Evolutionary conservation across 1,284 basidiomycete genomes (phyloP).

Genomic region (Moniliophthora roreri): DNA sequence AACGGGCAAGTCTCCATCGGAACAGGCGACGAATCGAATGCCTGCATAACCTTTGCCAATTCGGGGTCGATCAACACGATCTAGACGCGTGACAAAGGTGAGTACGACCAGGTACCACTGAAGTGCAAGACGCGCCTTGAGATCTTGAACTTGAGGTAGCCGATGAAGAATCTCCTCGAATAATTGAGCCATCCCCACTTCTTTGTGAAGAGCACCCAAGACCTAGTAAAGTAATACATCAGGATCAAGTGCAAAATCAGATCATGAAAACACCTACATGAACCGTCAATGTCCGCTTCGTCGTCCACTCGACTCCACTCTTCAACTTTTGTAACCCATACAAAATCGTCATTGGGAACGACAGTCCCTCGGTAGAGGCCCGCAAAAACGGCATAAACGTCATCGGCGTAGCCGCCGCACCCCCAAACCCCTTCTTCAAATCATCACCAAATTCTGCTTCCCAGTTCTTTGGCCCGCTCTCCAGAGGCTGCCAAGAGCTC

Average conservation of each 20-base stretch:
- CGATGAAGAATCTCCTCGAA: slow-evolving; percentile 40
- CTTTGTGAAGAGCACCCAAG: slow-evolving; percentile 28
- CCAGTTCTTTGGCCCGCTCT: slow-evolving; percentile 16
- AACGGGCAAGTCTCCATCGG: slow-evolving; percentile 33
- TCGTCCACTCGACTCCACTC: slow-evolving; percentile 26
- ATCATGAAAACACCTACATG: slow-evolving; percentile 23
- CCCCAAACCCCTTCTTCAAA: slow-evolving; percentile 12
- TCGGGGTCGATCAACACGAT: slow-evolving; percentile 31
- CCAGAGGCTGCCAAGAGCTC: slow-evolving; percentile 21
- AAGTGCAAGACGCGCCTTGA: slow-evolving; percentile 24
- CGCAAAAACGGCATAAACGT: slow-evolving; percentile 19
- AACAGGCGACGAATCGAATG: background rate
- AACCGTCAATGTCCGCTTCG: slow-evolving; percentile 26
- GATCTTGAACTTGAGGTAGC: slow-evolving; percentile 28
- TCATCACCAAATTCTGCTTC: slow-evolving; percentile 19
- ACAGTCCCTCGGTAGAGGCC: slow-evolving; percentile 25
- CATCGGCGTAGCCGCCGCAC: background rate
- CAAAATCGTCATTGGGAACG: slow-evolving; percentile 33
- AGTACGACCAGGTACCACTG: background rate
- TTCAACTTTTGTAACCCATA: slow-evolving; percentile 29
- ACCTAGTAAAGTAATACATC: slow-evolving; percentile 22
- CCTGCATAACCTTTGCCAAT: slow-evolving; percentile 14
- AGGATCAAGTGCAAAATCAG: background rate
- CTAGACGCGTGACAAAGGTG: slow-evolving; percentile 17
- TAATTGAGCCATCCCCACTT: slow-evolving; percentile 23